Percentiles rank a stretch among this genome's conserved stretches.
phyloP scores from a whole-genome alignment of 106 monocot genomes.

The Phalaenopsis aphrodite region DNA sequence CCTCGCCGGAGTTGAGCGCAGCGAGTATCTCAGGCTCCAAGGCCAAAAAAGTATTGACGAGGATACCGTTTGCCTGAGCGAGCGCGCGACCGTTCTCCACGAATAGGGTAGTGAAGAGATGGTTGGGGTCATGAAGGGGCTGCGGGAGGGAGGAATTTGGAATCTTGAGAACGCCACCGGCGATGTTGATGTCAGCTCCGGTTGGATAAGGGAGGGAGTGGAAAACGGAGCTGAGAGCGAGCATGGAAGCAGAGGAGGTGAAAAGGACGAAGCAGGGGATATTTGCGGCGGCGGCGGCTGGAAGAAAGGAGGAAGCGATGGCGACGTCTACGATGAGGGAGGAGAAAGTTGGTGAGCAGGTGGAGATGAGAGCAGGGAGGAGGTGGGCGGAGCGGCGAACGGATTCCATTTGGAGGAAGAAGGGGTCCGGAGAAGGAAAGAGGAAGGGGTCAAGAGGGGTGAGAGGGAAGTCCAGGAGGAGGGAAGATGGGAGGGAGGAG shows the following conservation, averaged over 20 bases:
- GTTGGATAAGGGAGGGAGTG: constrained; percentile 3
- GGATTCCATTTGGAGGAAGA: constrained; percentile 35
- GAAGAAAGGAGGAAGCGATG: constrained; percentile 20
- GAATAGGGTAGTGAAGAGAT: constrained; percentile 25
- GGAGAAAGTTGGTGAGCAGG: constrained; percentile 1
- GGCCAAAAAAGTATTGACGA: constrained; percentile 48
- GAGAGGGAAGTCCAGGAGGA: constrained; percentile 30
- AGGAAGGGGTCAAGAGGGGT: constrained; percentile 11
- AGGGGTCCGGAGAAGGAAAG: constrained; percentile 30
- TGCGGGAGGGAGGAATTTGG: constrained; percentile 12
- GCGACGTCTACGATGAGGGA: constrained; percentile 30
- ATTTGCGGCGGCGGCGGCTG: background rate
- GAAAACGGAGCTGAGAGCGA: constrained; percentile 24
- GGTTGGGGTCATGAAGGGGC: constrained; percentile 14
- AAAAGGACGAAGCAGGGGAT: constrained; percentile 32
- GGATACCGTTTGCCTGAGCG: constrained; percentile 16
- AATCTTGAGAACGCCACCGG: constrained; percentile 12
- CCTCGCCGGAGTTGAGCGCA: constrained; percentile 20
- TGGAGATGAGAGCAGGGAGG: constrained; percentile 25
- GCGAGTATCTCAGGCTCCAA: constrained; percentile 30
- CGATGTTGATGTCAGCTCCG: constrained; percentile 21
- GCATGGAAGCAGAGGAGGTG: constrained; percentile 35
- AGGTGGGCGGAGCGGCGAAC: constrained; percentile 34
- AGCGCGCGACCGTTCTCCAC: constrained; percentile 18
- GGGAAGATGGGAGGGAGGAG: constrained; percentile 24